Conservation (phyloP, 2,329 filamentous ascomycete genomes). For the Bipolaris bicolor region DNA sequence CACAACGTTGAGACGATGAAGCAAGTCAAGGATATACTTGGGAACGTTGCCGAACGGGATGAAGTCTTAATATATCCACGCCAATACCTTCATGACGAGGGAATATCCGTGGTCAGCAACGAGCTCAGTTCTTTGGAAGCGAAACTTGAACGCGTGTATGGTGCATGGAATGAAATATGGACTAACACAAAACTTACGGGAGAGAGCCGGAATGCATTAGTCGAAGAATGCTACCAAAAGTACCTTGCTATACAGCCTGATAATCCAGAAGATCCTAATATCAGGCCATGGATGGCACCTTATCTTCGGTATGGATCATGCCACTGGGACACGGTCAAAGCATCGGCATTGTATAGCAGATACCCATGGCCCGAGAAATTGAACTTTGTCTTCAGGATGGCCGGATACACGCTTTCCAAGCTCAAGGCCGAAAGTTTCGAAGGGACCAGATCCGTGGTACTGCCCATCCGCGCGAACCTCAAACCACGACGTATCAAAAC, state of each 20-base stretch:
- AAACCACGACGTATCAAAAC: constrained; percentile 41
- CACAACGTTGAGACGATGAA: constrained; percentile 44
- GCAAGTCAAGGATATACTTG: constrained; percentile 33
- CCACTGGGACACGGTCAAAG: constrained; percentile 55
- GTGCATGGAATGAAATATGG: constrained; percentile 20
- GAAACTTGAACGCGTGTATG: not conserved
- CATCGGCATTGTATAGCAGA: constrained; percentile 50
- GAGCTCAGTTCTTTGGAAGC: constrained; percentile 17
- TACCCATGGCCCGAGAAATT: constrained; percentile 24
- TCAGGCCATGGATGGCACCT: constrained; percentile 21
- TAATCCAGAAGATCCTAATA: constrained; percentile 13
- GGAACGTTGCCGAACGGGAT: constrained; percentile 30
- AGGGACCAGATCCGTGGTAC: constrained; percentile 22
- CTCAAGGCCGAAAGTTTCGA: constrained; percentile 40
- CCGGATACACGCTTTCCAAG: constrained; percentile 48
- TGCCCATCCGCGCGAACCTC: constrained; percentile 34
- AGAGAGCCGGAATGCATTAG: constrained; percentile 18
- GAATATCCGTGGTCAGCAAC: constrained; percentile 7
- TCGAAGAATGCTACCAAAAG: constrained; percentile 26
- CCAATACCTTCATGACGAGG: not conserved
- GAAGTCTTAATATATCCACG: constrained; percentile 25
- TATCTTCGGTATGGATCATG: constrained; percentile 20
- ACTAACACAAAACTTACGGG: constrained; percentile 1
- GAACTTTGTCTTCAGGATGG: constrained; percentile 49
- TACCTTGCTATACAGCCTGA: constrained; percentile 32